Evolutionary conservation across 305 asterid species (phyloP).

Genomic region (Solanum hybrid): DNA sequence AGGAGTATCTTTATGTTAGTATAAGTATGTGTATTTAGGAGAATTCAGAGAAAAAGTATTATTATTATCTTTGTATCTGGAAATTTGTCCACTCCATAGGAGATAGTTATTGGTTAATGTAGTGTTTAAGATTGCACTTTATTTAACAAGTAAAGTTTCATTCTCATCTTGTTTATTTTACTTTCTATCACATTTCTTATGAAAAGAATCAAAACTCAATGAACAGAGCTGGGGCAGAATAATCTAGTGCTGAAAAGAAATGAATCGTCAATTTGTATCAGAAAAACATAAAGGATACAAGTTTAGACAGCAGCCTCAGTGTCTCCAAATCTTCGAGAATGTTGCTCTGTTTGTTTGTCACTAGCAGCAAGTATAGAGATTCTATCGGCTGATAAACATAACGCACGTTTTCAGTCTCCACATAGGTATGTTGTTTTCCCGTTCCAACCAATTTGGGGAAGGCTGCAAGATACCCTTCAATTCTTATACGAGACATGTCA

Average conservation of each 20-base stretch:
- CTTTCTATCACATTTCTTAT: background rate
- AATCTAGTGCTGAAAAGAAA: background rate
- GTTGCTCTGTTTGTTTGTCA: slow-evolving; percentile 85
- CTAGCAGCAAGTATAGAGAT: slow-evolving; percentile 67
- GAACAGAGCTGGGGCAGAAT: background rate
- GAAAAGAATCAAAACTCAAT: background rate
- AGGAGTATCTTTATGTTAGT: background rate
- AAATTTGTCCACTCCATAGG: background rate
- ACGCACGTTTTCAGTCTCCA: slow-evolving; percentile 85
- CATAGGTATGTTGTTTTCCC: slow-evolving; percentile 79
- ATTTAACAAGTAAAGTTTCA: background rate
- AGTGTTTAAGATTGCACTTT: background rate
- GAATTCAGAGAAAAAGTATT: background rate
- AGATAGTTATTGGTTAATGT: background rate
- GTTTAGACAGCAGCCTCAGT: slow-evolving; percentile 69
- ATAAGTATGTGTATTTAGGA: background rate
- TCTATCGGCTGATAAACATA: slow-evolving; percentile 87
- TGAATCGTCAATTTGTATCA: background rate
- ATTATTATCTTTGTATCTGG: background rate
- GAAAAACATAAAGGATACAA: slow-evolving; percentile 56
- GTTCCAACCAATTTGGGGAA: slow-evolving; percentile 84
- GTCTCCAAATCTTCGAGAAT: slow-evolving; percentile 88
- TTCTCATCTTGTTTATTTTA: background rate
- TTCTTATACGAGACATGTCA: slow-evolving; percentile 79
- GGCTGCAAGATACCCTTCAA: slow-evolving; percentile 91